phyloP scores from a whole-genome alignment of 2,329 filamentous ascomycete species.

The Eurotiales sp. region DNA sequence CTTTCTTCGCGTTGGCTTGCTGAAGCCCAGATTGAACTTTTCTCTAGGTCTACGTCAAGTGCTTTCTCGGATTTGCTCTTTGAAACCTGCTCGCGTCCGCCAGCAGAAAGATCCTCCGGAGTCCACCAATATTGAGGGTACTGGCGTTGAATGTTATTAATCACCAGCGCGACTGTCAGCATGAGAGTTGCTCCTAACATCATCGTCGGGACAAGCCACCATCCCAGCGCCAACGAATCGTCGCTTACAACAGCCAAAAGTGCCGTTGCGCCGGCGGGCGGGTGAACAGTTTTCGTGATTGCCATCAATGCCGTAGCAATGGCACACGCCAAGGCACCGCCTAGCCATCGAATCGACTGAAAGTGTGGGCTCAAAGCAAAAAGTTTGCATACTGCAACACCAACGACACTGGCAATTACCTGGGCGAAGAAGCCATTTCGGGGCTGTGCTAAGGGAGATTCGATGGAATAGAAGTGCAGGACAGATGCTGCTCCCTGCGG shows the following conservation, averaged over 20 bases:
- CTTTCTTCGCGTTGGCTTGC: background rate
- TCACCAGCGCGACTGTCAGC: slow-evolving; percentile 57
- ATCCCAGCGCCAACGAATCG: slow-evolving; percentile 57
- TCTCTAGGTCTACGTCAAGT: background rate
- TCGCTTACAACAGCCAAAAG: slow-evolving; percentile 63
- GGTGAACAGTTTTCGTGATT: slow-evolving; percentile 68
- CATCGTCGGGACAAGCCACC: slow-evolving; percentile 64
- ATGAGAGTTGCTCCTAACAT: slow-evolving; percentile 60
- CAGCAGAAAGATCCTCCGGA: slow-evolving; percentile 24
- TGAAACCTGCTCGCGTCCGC: background rate
- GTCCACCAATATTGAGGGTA: slow-evolving; percentile 69
- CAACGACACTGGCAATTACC: slow-evolving; percentile 57
- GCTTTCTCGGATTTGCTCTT: background rate
- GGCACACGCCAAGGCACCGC: slow-evolving; percentile 63
- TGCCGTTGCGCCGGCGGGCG: slow-evolving; percentile 71
- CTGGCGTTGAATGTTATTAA: slow-evolving; percentile 66
- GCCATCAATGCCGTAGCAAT: slow-evolving; percentile 62
- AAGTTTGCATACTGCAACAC: slow-evolving; percentile 61
- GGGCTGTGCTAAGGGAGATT: slow-evolving; percentile 69
- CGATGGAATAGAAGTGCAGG: slow-evolving; percentile 69
- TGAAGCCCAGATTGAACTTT: background rate
- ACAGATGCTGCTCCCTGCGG: slow-evolving; percentile 67
- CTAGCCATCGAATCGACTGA: slow-evolving; percentile 58
- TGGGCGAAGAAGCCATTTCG: slow-evolving; percentile 68
- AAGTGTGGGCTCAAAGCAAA: slow-evolving; percentile 53